Evolutionary conservation across 495 filamentous ascomycete genomes (phyloP).

Genomic region (Cercophora newfieldiana): DNA sequence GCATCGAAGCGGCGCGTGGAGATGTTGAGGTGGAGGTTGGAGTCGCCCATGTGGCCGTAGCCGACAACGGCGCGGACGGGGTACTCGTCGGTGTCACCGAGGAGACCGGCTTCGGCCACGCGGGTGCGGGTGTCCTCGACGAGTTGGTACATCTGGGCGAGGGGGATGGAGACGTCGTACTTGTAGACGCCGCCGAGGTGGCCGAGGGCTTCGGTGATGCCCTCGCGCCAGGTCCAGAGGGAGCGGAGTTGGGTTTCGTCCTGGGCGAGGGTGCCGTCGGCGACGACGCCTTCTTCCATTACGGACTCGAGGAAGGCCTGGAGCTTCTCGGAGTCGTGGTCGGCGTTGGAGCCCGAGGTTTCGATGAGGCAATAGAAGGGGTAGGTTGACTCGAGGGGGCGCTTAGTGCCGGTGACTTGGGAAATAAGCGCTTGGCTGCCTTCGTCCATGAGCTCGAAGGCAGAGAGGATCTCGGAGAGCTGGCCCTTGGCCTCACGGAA

Average conservation of each 20-base stretch:
- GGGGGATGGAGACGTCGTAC: slow-evolving; percentile 93
- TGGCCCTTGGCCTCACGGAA: slow-evolving; percentile 86
- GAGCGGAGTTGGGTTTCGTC: slow-evolving; percentile 84
- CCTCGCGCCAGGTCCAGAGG: slow-evolving; percentile 92
- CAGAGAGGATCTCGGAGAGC: slow-evolving; percentile 91
- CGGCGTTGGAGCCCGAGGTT: slow-evolving; percentile 89
- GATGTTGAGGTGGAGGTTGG: slow-evolving; percentile 92
- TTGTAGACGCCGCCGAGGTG: slow-evolving; percentile 97
- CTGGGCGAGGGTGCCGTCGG: slow-evolving; percentile 86
- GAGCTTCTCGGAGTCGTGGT: slow-evolving; percentile 89
- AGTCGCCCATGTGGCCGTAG: slow-evolving; percentile 97
- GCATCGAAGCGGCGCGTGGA: slow-evolving; percentile 79
- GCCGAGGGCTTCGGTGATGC: slow-evolving; percentile 81
- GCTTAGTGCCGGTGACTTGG: slow-evolving; percentile 69
- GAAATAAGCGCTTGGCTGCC: slow-evolving; percentile 74
- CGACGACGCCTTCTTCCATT: slow-evolving; percentile 79
- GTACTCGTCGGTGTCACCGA: slow-evolving; percentile 73
- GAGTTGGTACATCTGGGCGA: slow-evolving; percentile 81
- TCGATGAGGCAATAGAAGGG: slow-evolving; percentile 97
- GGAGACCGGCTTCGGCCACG: slow-evolving; percentile 68
- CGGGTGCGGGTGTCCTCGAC: slow-evolving; percentile 79
- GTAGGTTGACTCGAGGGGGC: slow-evolving; percentile 75
- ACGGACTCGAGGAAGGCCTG: slow-evolving; percentile 84
- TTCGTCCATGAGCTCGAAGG: slow-evolving; percentile 96
- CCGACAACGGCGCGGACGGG: slow-evolving; percentile 89